Conservation (phyloP, 1,139 yeast genomes). For the Meyerozyma guilliermondii region DNA sequence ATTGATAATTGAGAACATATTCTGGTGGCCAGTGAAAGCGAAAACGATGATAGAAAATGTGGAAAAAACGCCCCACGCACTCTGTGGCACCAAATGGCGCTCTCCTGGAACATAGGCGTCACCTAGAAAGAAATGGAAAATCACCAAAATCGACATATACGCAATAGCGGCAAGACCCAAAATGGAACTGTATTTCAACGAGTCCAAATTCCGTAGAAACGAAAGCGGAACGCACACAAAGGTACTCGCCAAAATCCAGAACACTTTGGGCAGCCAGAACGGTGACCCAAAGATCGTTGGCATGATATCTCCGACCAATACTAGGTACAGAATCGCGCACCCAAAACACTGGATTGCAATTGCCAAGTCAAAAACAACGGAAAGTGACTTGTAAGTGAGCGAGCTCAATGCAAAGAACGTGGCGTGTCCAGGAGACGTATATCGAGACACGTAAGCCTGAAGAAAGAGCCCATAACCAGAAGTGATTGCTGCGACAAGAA, state of each 20-base stretch:
- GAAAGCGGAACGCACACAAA: conserved; percentile 38
- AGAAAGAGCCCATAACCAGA: conserved; percentile 78
- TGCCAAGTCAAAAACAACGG: conserved; percentile 67
- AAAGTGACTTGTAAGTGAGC: conserved; percentile 77
- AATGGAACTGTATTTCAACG: conserved; percentile 40
- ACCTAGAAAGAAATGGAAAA: conserved; percentile 27
- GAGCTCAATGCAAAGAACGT: conserved; percentile 83
- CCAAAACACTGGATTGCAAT: conserved; percentile 15
- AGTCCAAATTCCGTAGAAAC: conserved; percentile 39
- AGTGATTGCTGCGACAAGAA: conserved; percentile 69
- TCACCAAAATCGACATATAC: conserved; percentile 35
- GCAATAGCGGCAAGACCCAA: conserved; percentile 37
- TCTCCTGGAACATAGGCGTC: conserved; percentile 47
- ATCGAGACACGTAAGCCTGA: conserved; percentile 69
- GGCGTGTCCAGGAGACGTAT: conserved; percentile 68
- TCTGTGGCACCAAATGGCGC: conserved; percentile 53
- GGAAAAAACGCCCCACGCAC: conserved; percentile 57
- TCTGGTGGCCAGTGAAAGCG: conserved; percentile 15
- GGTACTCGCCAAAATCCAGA: conserved; percentile 36
- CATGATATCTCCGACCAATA: conserved; percentile 33
- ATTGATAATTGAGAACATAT: conserved; percentile 15
- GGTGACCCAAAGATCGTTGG: conserved; percentile 30
- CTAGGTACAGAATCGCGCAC: conserved; percentile 12
- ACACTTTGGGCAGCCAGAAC: conserved; percentile 21
- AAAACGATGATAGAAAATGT: conserved; percentile 33